Conservation (phyloP, 148 eudicot genomes). For the Rhododendron molle region DNA sequence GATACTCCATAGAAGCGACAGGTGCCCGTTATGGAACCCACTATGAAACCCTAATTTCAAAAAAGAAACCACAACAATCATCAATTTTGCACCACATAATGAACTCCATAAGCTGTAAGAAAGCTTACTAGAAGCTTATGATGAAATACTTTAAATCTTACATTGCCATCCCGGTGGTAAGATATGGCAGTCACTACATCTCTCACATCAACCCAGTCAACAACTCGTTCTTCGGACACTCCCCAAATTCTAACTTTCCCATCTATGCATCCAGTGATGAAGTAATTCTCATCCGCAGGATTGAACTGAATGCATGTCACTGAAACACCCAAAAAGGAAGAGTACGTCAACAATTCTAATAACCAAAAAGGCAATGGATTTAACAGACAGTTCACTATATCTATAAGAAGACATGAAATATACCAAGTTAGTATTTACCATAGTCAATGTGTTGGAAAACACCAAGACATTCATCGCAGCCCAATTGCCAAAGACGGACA, state of each 20-base stretch:
- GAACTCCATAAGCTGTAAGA: neutral
- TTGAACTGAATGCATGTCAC: slow-evolving; percentile 87
- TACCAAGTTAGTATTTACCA: slow-evolving; percentile 38
- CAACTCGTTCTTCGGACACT: slow-evolving; percentile 47
- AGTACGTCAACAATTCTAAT: neutral
- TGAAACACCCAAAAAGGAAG: slow-evolving; percentile 24
- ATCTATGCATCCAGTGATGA: slow-evolving; percentile 85
- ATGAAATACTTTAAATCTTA: slow-evolving; percentile 17
- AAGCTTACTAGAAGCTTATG: neutral
- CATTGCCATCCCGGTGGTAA: slow-evolving; percentile 80
- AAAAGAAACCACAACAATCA: slow-evolving; percentile 6
- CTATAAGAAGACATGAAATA: neutral
- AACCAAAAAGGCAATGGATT: neutral
- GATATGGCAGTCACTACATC: slow-evolving; percentile 67
- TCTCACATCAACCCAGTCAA: slow-evolving; percentile 70
- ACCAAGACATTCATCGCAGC: slow-evolving; percentile 47
- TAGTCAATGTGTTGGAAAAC: slow-evolving; percentile 63
- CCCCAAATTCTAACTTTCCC: slow-evolving; percentile 90
- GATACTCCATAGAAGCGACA: slow-evolving; percentile 62
- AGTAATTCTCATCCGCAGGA: slow-evolving; percentile 57
- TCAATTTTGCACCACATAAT: neutral
- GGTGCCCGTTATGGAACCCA: slow-evolving; percentile 59
- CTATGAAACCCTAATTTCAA: slow-evolving; percentile 54
- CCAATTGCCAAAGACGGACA: slow-evolving; percentile 77
- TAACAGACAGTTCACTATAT: neutral